Evolutionary conservation across 1,284 basidiomycete genomes (phyloP).

Genomic region (Ustilago xerochloae): DNA sequence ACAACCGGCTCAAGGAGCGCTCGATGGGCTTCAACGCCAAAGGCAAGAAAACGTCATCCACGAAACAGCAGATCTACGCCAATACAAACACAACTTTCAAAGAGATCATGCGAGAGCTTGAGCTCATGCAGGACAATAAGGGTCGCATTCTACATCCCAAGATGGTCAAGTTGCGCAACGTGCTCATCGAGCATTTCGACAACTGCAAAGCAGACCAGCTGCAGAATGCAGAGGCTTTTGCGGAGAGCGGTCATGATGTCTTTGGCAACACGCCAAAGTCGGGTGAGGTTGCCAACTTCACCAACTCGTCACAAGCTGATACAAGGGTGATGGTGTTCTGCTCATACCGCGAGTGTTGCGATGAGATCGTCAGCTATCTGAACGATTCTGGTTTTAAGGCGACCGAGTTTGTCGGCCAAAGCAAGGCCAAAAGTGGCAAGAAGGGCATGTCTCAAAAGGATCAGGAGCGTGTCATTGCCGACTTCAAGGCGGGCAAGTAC

Average conservation of each 20-base stretch:
- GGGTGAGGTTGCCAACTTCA: constrained; percentile 21
- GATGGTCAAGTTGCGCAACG: constrained; percentile 78
- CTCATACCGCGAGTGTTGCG: constrained; percentile 85
- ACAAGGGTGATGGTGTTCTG: constrained; percentile 97
- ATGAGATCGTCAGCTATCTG: constrained; percentile 80
- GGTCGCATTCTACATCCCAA: constrained; percentile 86
- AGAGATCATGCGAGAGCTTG: constrained; percentile 76
- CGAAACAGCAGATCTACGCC: constrained; percentile 65
- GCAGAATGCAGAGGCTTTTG: constrained; percentile 75
- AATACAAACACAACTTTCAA: constrained; percentile 75
- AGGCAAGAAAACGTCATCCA: constrained; percentile 65
- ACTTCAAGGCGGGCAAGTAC: constrained; percentile 86
- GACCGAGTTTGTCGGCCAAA: constrained; percentile 93
- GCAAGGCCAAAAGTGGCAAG: constrained; percentile 82
- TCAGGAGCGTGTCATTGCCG: constrained; percentile 86
- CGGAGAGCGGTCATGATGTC: constrained; percentile 55
- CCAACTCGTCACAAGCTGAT: constrained; percentile 56
- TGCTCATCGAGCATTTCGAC: constrained; percentile 59
- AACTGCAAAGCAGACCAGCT: constrained; percentile 69
- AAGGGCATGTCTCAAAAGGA: constrained; percentile 91
- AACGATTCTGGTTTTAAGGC: constrained; percentile 73
- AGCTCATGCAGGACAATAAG: constrained; percentile 69
- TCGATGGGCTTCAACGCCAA: constrained; percentile 63
- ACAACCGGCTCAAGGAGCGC: constrained; percentile 68
- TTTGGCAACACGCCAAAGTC: constrained; percentile 55